phyloP scores from a whole-genome alignment of 1,284 basidiomycete genomes.

The Malassezia caprae region DNA sequence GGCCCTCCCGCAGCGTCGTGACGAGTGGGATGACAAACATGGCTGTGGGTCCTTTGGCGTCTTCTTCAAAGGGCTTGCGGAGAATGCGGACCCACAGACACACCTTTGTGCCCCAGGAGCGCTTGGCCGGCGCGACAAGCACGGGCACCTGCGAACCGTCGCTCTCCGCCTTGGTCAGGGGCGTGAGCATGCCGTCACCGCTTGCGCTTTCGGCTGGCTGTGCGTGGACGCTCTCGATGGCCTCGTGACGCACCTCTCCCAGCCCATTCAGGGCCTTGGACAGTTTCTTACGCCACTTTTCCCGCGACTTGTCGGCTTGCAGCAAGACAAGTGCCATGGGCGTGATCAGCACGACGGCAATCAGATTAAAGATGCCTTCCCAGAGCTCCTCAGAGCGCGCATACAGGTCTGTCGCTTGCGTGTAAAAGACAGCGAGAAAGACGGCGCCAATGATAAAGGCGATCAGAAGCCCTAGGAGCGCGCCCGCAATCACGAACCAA shows the following conservation, averaged over 20 bases:
- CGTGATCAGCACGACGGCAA: constrained; percentile 41
- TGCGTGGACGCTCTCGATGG: neutral
- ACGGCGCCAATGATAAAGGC: constrained; percentile 39
- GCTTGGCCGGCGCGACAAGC: neutral
- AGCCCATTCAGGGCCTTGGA: constrained; percentile 24
- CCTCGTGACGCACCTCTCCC: neutral
- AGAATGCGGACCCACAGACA: neutral
- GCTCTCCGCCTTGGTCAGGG: neutral
- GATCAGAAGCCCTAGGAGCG: constrained; percentile 28
- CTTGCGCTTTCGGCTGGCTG: neutral
- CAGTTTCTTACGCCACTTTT: constrained; percentile 42
- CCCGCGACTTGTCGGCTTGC: constrained; percentile 33
- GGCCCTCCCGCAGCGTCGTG: constrained; percentile 43
- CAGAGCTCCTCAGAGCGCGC: constrained; percentile 47
- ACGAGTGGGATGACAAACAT: constrained; percentile 43
- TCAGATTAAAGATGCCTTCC: constrained; percentile 45
- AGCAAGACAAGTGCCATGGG: constrained; percentile 45
- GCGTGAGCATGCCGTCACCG: neutral
- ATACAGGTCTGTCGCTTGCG: constrained; percentile 54
- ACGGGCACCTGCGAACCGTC: neutral
- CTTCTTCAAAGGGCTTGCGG: constrained; percentile 5
- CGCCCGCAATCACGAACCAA: constrained; percentile 25
- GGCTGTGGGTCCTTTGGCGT: constrained; percentile 17
- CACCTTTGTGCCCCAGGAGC: neutral
- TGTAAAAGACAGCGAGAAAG: constrained; percentile 45